Conservation (phyloP, 768 basidiomycete genomes). For the Termitomyces bulborhizus region DNA sequence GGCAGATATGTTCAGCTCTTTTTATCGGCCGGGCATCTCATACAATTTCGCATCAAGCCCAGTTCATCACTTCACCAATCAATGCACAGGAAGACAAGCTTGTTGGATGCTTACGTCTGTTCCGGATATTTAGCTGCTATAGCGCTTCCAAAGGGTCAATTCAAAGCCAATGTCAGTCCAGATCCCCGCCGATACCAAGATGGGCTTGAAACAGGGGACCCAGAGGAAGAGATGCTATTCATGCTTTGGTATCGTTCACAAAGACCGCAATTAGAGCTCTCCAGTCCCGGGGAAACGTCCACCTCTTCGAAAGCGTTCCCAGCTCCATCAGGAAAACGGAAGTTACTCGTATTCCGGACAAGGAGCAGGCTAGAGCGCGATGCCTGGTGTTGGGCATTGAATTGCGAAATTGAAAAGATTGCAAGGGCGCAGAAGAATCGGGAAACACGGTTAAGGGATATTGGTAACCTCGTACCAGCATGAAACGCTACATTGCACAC, state of each 20-base stretch:
- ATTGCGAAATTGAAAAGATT: slow-evolving; percentile 82
- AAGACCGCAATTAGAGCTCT: slow-evolving; percentile 17
- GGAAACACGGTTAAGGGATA: slow-evolving; percentile 60
- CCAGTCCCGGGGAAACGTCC: slow-evolving; percentile 11
- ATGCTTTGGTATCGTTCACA: slow-evolving; percentile 65
- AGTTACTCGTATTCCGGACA: slow-evolving; percentile 61
- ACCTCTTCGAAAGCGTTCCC: slow-evolving; percentile 33
- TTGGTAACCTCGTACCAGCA: slow-evolving; percentile 47
- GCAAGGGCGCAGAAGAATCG: slow-evolving; percentile 54
- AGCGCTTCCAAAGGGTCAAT: slow-evolving; percentile 59
- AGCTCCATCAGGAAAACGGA: slow-evolving; percentile 49
- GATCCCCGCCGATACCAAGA: slow-evolving; percentile 80
- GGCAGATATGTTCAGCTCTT: slow-evolving; percentile 64
- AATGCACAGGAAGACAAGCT: slow-evolving; percentile 47
- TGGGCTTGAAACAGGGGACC: slow-evolving; percentile 83
- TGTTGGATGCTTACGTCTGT: slow-evolving; percentile 74
- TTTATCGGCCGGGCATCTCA: slow-evolving; percentile 68
- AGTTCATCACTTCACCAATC: slow-evolving; percentile 51
- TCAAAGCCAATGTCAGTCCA: slow-evolving; percentile 41
- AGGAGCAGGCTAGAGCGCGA: slow-evolving; percentile 87
- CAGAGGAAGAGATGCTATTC: slow-evolving; percentile 84
- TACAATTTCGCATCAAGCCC: slow-evolving; percentile 63
- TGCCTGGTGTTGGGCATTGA: slow-evolving; percentile 92
- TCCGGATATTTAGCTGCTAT: slow-evolving; percentile 82
- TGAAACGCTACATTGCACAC: slow-evolving; percentile 9